Base-by-base conservation (phyloP, 2,329 filamentous ascomycete species). In the Neophaeococcomyces aloes region DNA sequence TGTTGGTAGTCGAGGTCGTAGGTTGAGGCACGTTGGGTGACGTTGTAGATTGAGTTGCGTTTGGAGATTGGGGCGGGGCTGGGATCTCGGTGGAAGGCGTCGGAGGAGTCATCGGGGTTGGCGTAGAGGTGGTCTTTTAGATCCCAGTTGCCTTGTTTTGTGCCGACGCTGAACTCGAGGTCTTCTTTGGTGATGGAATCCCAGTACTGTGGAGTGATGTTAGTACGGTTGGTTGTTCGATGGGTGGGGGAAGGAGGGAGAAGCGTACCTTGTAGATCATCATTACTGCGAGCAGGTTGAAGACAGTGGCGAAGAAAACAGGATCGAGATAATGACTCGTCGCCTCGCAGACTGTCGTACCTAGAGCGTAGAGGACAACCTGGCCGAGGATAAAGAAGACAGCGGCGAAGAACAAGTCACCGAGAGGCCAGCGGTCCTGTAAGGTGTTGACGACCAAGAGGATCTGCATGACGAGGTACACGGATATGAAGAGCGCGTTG, bases 151-250 rank as follows among this genome's bases (percentile, higher is more conserved):
- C 94, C 93, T 66, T 86, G 83, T 63, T 89, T 86, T 47, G 86
- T 86, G 52, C 89, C 89, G 38, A 98, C 91, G 2, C 87, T 94
- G 66, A 98, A 98, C 62, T 98, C 91, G 53, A 98, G 81, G 63
- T 98, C 91, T 67, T 98, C 91, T 60, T 85, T 87, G 17, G 91
- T 98, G 64, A 98, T 98, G 13, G 88, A 95, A 61, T 98, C 91
- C 91, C 91, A 98, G 71, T 94, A 98, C 87, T 91, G 55, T 42
- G n/a, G 46, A 35, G 33, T 35, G 45, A 39, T 19, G 52, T 67
- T 57, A 66, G 61, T 46, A 36, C 38, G 54, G 31, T 14, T 35
- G 44, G 45, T 29, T 40, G 29, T 18, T 18, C 14, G 15, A 19
- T 35, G 39, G 35, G 33, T 11, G 31, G 44, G 13, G 31, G 29